Conservation (phyloP, 306 rosid species). For the Cicer bijugum region DNA sequence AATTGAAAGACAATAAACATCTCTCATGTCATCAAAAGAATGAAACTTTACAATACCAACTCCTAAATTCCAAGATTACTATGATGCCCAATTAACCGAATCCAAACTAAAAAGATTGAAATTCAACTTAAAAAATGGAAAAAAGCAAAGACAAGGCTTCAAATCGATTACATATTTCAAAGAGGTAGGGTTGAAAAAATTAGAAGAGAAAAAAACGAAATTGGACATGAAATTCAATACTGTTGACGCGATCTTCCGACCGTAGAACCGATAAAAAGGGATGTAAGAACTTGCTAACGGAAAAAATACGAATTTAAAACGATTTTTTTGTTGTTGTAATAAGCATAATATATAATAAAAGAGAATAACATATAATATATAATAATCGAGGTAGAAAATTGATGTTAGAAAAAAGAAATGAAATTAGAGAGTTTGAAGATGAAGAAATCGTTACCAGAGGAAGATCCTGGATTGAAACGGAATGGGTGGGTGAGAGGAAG, state of each 20-base stretch:
- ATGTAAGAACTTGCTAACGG: background rate
- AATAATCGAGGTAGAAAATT: background rate
- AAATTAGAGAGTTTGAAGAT: background rate
- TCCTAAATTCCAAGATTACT: constrained; percentile 13
- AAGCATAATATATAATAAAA: background rate
- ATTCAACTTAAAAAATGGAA: background rate
- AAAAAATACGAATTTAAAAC: constrained; percentile 13
- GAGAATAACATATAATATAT: background rate
- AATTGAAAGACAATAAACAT: constrained; percentile 5
- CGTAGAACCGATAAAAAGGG: constrained; percentile 1
- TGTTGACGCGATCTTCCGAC: constrained; percentile 36
- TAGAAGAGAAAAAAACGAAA: background rate
- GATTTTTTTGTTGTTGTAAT: background rate
- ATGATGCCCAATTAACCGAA: constrained; percentile 16
- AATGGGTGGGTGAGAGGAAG: constrained; percentile 27
- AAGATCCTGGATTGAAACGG: constrained; percentile 44
- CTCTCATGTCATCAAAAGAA: constrained; percentile 30
- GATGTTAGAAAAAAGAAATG: background rate
- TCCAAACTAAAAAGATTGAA: background rate
- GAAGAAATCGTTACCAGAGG: constrained; percentile 48
- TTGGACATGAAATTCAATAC: constrained; percentile 34
- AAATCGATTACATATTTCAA: constrained; percentile 17
- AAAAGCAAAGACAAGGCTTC: background rate
- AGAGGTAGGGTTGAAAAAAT: background rate
- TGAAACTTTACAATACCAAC: constrained; percentile 27